Base-by-base conservation (phyloP, 371 early-diverging fungal species). In the Rhizomucor miehei region DNA sequence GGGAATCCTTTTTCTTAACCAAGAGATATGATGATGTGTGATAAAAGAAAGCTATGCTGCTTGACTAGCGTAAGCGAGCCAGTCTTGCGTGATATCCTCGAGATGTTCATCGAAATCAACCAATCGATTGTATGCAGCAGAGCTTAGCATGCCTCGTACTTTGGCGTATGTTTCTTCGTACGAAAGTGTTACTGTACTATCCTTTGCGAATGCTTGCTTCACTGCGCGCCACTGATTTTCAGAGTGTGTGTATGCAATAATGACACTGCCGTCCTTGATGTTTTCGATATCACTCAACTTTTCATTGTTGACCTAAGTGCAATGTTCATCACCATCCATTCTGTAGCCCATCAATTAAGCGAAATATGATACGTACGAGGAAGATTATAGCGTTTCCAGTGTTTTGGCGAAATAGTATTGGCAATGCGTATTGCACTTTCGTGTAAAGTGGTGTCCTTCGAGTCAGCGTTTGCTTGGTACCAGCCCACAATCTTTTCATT, bases 91-190 rank as follows among this genome's bases (percentile, higher is more conserved):
- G 16, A 85, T 75, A 46, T 89, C 68, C 50, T 89, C 89, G 47
- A 92, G 55, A 59, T 90, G 90, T 57, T 82, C 85, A 47, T 88
- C 89, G 61, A 91, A 89, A 56, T 91, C 91, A 21, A 73, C 66
- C 6, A 91, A 14, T 5, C 68, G 62, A 36, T 70, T 69, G 58
- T 84, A 80, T 8, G 71, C 66, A 29, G 64, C 53, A 13, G 60
- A 44, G 43, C 61, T 71, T 21, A 74, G 51, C 34, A 74, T 45
- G 6, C 61, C 73, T 9, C 64, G 65, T 24, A 66, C 59, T 63
- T 74, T 74, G 21, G 65, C 40, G 39, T 52, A 59, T 0, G 71
- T 73, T 20, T 76, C 64, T 16, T 74, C 66, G 10, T 63, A 56
- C 11, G 57, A 63, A 24, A 80, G 66, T 3, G 63, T 21, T 34